Evolutionary conservation across 192 early-diverging fungal genomes (phyloP).

Genomic region (Entomortierella chlamydospora): DNA sequence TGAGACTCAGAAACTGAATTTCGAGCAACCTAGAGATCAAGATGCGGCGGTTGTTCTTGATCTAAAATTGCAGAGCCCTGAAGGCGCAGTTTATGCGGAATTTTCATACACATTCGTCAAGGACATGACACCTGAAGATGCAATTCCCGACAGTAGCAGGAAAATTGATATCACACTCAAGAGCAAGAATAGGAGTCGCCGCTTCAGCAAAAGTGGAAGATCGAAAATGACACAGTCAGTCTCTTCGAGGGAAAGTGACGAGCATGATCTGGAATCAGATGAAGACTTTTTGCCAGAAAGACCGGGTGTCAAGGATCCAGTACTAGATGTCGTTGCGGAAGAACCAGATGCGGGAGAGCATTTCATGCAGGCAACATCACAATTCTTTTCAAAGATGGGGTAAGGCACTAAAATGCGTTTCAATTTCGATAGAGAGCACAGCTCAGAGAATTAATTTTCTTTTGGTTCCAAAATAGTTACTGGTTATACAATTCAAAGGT

Average conservation of each 20-base stretch:
- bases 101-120: constrained; percentile 27
- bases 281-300: constrained; percentile 1
- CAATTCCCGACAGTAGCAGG: neutral
- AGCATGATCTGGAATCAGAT: neutral
- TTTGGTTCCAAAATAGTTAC: constrained; percentile 24
- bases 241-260: neutral
- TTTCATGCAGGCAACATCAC: constrained; percentile 37
- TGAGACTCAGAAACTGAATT: constrained; percentile 19
- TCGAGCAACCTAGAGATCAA: constrained; percentile 6
- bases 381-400: constrained; percentile 53
- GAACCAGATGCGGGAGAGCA: constrained; percentile 47
- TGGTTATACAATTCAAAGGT: constrained; percentile 58
- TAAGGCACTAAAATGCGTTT: constrained; percentile 6
- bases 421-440: too few relatives aligned
- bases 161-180: neutral
- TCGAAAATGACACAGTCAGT: neutral
- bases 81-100: constrained; percentile 18
- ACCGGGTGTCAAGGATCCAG: neutral
- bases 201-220: neutral
- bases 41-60: constrained; percentile 12
- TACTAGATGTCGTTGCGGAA: neutral
- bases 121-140: neutral
- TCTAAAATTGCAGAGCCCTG: constrained; percentile 26
- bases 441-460: neutral
- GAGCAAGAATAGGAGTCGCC: neutral